Base-by-base conservation (phyloP, 768 basidiomycete genomes). In the Lactifluus pinguis region DNA sequence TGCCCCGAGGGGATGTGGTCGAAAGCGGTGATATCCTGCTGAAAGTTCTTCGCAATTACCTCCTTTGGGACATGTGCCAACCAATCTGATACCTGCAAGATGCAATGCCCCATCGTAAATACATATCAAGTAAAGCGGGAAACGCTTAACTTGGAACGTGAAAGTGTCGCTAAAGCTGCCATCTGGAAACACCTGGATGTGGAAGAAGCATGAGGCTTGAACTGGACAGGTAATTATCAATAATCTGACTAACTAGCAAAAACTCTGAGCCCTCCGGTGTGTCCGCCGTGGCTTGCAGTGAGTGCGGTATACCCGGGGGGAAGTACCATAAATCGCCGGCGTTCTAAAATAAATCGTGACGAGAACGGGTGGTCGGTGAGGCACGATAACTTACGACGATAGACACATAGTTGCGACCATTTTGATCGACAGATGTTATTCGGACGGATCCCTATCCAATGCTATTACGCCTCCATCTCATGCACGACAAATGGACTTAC, bases 221-320 rank as follows among this genome's bases (percentile, higher is more conserved):
- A 34, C n/a, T 25, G 21, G 4, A 44, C 41, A 9, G 42, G 10
- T 19, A 34, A 3, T 48, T 6, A n/a, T 53, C 39, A 34, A 3
- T 48, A 5, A n/a, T 53, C 39, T 52, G 52, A 59, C 71, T 49
- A n/a, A 71, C 71, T 52, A 75, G 64, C 17, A 75, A 65, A 58
- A 75, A 73, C 55, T 75, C 73, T 2, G 71, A 65, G 7, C 73
- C 73, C 1, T 67, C 67, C 19, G 56, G 65, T 56, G 63, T 49
- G 25, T 70, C 66, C 4, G 61, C 68, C 2, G 69, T 72, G 4
- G 69, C 76, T 65, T 76, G 75, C 25, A 76, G 55, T 1, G 70
- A 71, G 60, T 76, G 75, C 0, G 75, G 75, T 45, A 71, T 67
- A 14, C 73, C 74, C 30, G 75, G 61, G 17, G 73, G 74, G 65